Evolutionary conservation across 164 flowering plant species (phyloP).

Genomic region (Chimonanthus praecox): DNA sequence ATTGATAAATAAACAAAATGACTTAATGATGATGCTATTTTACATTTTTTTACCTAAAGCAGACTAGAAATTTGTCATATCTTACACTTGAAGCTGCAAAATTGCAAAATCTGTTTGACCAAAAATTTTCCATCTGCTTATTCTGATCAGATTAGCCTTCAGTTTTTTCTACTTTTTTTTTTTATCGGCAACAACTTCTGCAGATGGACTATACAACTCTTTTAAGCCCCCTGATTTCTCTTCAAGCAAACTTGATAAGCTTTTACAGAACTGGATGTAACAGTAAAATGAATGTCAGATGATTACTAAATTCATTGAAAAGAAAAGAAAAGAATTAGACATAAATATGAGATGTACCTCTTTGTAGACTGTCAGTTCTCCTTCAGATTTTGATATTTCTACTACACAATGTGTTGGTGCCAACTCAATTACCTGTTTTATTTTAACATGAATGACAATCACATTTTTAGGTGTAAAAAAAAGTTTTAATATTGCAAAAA

Average conservation of each 20-base stretch:
- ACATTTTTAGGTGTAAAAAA: too few relatives aligned
- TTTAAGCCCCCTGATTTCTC: slow-evolving; percentile 26
- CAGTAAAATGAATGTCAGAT: not conserved
- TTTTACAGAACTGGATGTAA: slow-evolving; percentile 55
- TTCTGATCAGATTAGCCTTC: slow-evolving; percentile 16
- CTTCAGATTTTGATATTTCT: slow-evolving; percentile 62
- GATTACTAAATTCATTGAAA: too few relatives aligned
- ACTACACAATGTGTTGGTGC: slow-evolving; percentile 69
- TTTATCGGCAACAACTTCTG: slow-evolving; percentile 4
- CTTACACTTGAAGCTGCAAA: slow-evolving; percentile 27
- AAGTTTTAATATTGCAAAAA: too few relatives aligned
- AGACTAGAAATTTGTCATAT: not conserved
- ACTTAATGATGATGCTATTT: too few relatives aligned
- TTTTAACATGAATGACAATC: not conserved
- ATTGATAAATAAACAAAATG: too few relatives aligned
- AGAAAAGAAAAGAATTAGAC: not conserved
- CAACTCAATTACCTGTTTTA: slow-evolving; percentile 57
- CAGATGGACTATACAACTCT: slow-evolving; percentile 1
- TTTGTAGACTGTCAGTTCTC: slow-evolving; percentile 42
- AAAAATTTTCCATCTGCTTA: not conserved
- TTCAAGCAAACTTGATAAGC: slow-evolving; percentile 48
- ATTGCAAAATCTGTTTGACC: slow-evolving; percentile 14
- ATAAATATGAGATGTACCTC: slow-evolving; percentile 30
- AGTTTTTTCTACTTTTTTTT: slow-evolving; percentile 12
- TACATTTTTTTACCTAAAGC: too few relatives aligned